Percentiles rank a stretch among this genome's conserved stretches.
phyloP scores from a whole-genome alignment of 1,139 yeast genomes.

The Hanseniaspora gamundiae region DNA sequence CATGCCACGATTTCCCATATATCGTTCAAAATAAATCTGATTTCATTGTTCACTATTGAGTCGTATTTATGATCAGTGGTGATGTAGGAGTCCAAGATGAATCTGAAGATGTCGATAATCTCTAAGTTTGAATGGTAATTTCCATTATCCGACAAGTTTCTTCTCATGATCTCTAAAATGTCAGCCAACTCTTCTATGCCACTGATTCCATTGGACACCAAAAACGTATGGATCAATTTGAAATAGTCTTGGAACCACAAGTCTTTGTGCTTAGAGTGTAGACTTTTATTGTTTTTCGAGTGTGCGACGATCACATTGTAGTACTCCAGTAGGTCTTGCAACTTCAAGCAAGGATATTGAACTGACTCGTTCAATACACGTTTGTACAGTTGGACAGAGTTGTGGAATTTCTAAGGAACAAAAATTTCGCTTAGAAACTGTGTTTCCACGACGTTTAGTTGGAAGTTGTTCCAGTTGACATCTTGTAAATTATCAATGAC shows the following conservation, averaged over 20 bases:
- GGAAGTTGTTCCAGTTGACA: constrained; percentile 1
- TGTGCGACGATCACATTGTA: constrained; percentile 10
- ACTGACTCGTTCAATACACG: neutral
- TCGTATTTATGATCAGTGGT: constrained; percentile 4
- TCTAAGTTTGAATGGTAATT: constrained; percentile 17
- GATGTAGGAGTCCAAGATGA: constrained; percentile 14
- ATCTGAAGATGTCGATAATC: constrained; percentile 17
- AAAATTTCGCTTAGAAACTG: neutral
- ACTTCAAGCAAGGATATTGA: constrained; percentile 4
- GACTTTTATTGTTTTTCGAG: constrained; percentile 1
- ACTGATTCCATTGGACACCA: constrained; percentile 8
- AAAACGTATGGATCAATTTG: constrained; percentile 8
- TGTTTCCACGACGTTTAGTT: neutral
- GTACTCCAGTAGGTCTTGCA: constrained; percentile 9
- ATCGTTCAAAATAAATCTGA: constrained; percentile 27
- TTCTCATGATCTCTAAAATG: constrained; percentile 10
- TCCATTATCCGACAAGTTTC: constrained; percentile 17
- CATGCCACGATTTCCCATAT: constrained; percentile 52
- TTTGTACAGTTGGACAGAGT: neutral
- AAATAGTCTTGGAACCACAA: constrained; percentile 14
- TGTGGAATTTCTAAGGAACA: neutral
- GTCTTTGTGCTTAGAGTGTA: constrained; percentile 15
- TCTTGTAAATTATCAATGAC: constrained; percentile 7
- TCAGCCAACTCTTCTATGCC: constrained; percentile 8
- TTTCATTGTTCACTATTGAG: constrained; percentile 8